Evolutionary conservation across 2,329 filamentous ascomycete species (phyloP).

Genomic region (Diaporthe sp.): DNA sequence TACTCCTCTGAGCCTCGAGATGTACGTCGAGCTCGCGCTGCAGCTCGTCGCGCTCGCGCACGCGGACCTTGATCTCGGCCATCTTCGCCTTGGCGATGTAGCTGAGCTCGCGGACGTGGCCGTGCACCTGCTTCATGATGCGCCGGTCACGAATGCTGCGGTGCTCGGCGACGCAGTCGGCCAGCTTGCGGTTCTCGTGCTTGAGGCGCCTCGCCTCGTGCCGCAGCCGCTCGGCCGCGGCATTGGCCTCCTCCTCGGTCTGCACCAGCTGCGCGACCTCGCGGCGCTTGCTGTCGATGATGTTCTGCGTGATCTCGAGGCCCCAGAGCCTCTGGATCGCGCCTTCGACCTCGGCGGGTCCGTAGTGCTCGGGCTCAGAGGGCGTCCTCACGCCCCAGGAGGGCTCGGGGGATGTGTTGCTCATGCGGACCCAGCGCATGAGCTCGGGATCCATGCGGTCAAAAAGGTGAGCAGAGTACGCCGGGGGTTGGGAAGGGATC

Average conservation of each 20-base stretch:
- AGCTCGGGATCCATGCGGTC: constrained; percentile 50
- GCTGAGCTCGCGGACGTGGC: constrained; percentile 27
- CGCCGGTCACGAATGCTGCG: constrained; percentile 31
- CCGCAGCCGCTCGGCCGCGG: constrained; percentile 31
- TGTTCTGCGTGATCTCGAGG: constrained; percentile 18
- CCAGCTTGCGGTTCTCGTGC: constrained; percentile 38
- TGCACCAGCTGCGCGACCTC: constrained; percentile 26
- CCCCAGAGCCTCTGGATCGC: constrained; percentile 40
- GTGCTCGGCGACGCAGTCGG: constrained; percentile 34
- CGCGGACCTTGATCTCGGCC: constrained; percentile 33
- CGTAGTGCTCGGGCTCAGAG: constrained; percentile 21
- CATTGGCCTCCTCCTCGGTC: constrained; percentile 31
- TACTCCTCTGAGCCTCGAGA: not conserved
- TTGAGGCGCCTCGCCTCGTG: constrained; percentile 29
- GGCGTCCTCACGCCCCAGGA: constrained; percentile 30
- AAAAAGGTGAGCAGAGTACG: constrained; percentile 46
- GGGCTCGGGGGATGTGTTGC: constrained; percentile 40
- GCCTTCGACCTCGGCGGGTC: constrained; percentile 38
- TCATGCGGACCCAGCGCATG: constrained; percentile 43
- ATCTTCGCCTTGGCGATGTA: constrained; percentile 34
- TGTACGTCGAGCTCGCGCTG: constrained; percentile 1
- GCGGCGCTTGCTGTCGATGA: constrained; percentile 28
- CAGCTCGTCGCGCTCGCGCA: constrained; percentile 31
- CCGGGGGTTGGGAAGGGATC: constrained; percentile 23
- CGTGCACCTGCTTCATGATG: constrained; percentile 34